Conservation (phyloP, 768 basidiomycete genomes). For the Psilocybe cyanescens region DNA sequence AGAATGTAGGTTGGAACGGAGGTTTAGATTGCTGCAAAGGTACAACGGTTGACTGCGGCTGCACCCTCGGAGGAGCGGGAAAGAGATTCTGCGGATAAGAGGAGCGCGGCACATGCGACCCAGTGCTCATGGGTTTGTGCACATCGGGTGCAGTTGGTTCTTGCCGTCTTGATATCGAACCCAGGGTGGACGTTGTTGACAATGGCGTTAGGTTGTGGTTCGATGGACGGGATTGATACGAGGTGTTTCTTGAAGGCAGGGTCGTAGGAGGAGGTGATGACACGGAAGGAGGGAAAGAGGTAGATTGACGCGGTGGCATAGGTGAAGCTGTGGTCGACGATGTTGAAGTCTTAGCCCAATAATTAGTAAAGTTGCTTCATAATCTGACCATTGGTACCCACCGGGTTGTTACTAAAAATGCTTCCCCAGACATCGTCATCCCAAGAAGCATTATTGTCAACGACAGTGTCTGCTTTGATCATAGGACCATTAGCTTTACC, state of each 20-base stretch:
- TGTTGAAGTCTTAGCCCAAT: conserved; percentile 15
- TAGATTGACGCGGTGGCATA: conserved; percentile 8
- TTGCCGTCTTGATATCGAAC: conserved; percentile 6
- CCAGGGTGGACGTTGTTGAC: conserved; percentile 22
- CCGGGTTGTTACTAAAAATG: conserved; percentile 56
- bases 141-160: conserved; percentile 8
- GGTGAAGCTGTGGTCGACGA: conserved; percentile 25
- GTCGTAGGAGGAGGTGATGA: conserved; percentile 24
- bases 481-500: conserved; percentile 44
- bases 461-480: conserved; percentile 49
- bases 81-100: conserved; percentile 20
- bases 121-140: conserved; percentile 12
- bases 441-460: conserved; percentile 53
- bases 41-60: conserved; percentile 7
- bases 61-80: conserved; percentile 17
- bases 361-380: background rate
- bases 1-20: conserved; percentile 13
- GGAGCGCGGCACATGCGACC: conserved; percentile 8
- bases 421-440: conserved; percentile 89
- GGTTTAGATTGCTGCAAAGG: conserved; percentile 22
- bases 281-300: conserved; percentile 6
- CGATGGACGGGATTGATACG: conserved; percentile 40
- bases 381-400: conserved; percentile 14
- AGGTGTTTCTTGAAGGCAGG: conserved; percentile 16
- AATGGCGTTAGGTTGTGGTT: conserved; percentile 43